A percentile compares a stretch with the other conserved stretches of the same genome.
Evolutionary conservation across 495 filamentous ascomycete genomes (phyloP).

Genomic region (Trichocladium uniseriatum): DNA sequence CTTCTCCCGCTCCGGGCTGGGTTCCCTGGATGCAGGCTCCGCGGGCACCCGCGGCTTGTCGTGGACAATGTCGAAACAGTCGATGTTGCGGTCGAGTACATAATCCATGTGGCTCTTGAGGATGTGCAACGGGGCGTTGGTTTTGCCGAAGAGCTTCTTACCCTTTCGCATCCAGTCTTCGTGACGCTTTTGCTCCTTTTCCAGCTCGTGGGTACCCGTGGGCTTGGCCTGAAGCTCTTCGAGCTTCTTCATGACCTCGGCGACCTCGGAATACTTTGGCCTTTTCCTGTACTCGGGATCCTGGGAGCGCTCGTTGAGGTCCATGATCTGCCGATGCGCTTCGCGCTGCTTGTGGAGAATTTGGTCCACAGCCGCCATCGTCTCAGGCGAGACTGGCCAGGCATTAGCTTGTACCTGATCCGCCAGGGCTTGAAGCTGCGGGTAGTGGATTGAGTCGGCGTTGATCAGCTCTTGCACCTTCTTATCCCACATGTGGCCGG

Average conservation of each 20-base stretch:
- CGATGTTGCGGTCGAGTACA: conserved; percentile 75
- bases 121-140: conserved; percentile 94
- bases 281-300: conserved; percentile 66
- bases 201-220: conserved; percentile 79
- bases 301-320: conserved; percentile 67
- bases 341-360: conserved; percentile 95
- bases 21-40: conserved; percentile 81
- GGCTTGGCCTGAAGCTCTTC: conserved; percentile 88
- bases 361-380: conserved; percentile 73
- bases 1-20: conserved; percentile 58
- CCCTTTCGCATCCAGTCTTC: conserved; percentile 99
- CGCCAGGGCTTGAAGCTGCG: conserved; percentile 86
- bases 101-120: conserved; percentile 89
- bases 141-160: conserved; percentile 97
- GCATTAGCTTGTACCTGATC: conserved; percentile 58
- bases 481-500: conserved; percentile 79
- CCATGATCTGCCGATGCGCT: conserved; percentile 76
- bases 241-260: conserved; percentile 77
- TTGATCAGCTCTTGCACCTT: conserved; percentile 92
- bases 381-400: conserved; percentile 75
- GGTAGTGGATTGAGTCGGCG: conserved; percentile 82
- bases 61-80: conserved; percentile 79
- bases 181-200: conserved; percentile 89
- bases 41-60: conserved; percentile 85
- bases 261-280: conserved; percentile 83